A percentile compares a stretch with the other conserved stretches of the same genome.
These are phyloP conservation scores for Venturia effusa DNA, from an alignment of 2,329 filamentous ascomycete genomes.

Conservation along the genomic window DNA sequence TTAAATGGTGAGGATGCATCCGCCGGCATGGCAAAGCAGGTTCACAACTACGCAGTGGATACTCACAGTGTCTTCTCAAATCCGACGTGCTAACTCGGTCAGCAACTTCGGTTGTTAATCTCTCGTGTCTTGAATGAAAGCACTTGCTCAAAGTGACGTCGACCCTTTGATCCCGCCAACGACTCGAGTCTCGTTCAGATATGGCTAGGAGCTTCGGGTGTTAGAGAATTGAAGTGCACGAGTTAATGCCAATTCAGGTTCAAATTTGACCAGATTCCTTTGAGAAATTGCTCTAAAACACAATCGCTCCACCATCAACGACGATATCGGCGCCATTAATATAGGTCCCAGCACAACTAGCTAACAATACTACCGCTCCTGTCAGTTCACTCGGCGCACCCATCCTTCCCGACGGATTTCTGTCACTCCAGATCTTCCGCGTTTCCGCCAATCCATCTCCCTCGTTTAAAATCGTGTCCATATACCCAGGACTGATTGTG, in stretches of 20 bases:
- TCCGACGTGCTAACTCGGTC: no score
- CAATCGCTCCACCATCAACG: constrained; percentile 41
- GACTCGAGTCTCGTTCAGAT: not conserved
- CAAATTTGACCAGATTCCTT: no score
- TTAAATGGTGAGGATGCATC: not conserved
- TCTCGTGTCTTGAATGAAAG: no score
- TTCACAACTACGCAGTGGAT: not conserved
- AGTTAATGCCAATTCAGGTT: no score
- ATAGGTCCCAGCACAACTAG: constrained; percentile 46
- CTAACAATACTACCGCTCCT: constrained; percentile 26
- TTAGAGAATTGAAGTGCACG: no score
- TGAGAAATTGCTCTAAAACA: constrained; percentile 1
- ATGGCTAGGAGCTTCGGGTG: not conserved
- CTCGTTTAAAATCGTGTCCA: constrained; percentile 69
- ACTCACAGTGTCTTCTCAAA: no score
- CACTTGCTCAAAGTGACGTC: not conserved
- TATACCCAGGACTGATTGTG: constrained; percentile 76
- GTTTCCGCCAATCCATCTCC: constrained; percentile 25
- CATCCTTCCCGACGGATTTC: constrained; percentile 30
- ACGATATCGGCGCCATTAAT: constrained; percentile 58
- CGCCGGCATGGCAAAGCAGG: not conserved
- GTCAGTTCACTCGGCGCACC: constrained; percentile 26
- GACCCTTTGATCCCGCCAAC: not conserved
- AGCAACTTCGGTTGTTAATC: no score
- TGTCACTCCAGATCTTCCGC: constrained; percentile 21